Evolutionary conservation across 2,329 filamentous ascomycete species (phyloP).

Genomic region (Botrytis hyacinthi): DNA sequence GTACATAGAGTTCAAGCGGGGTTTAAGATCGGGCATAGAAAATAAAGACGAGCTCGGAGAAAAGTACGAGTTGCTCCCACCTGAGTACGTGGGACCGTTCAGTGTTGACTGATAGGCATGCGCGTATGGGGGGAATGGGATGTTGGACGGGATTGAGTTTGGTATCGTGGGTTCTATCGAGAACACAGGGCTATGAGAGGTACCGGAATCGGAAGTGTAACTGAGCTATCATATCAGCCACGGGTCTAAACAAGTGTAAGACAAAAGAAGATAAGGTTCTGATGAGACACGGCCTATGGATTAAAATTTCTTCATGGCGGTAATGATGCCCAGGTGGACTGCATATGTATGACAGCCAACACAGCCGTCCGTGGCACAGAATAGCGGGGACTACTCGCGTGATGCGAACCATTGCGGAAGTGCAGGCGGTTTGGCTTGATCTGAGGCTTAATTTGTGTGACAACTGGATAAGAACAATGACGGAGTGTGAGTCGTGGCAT

Average conservation of each 20-base stretch:
- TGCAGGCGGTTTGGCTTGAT: constrained; percentile 27
- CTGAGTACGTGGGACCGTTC: constrained; percentile 37
- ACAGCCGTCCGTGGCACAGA: constrained; percentile 32
- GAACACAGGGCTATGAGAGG: constrained; percentile 39
- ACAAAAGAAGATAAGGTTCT: constrained; percentile 35
- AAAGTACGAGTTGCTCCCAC: constrained; percentile 35
- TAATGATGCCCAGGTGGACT: constrained; percentile 34
- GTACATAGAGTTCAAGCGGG: constrained; percentile 37
- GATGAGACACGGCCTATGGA: constrained; percentile 23
- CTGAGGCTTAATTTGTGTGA: constrained; percentile 38
- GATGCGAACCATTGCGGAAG: constrained; percentile 31
- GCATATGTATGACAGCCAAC: constrained; percentile 36
- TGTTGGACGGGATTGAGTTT: constrained; percentile 34
- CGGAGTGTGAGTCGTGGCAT: constrained; percentile 36
- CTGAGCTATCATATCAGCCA: constrained; percentile 39
- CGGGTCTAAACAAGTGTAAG: constrained; percentile 31
- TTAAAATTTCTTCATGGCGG: constrained; percentile 23
- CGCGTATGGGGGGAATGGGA: constrained; percentile 36
- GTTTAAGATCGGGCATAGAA: constrained; percentile 40
- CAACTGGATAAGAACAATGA: constrained; percentile 26
- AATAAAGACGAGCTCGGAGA: constrained; percentile 34
- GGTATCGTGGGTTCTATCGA: constrained; percentile 37
- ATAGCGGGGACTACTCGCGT: constrained; percentile 36
- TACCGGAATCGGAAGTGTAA: constrained; percentile 37
- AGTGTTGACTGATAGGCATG: constrained; percentile 36